Conservation (phyloP, 2,329 filamentous ascomycete genomes). For the Byssothecium circinans region DNA sequence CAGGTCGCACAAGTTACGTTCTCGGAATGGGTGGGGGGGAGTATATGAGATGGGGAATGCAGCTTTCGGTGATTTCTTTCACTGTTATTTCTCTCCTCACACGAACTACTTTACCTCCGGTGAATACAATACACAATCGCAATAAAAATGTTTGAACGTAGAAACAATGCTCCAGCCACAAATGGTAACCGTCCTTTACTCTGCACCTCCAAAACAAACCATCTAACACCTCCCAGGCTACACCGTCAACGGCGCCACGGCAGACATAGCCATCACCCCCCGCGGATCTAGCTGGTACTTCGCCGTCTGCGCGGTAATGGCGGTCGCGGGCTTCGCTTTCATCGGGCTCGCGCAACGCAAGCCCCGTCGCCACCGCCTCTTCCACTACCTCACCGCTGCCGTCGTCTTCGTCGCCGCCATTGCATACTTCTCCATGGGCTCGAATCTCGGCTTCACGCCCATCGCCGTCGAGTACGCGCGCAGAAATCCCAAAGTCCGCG, state of each 20-base stretch:
- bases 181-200: constrained; percentile 17
- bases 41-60: too few relatives aligned
- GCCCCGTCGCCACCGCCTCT: constrained; percentile 59
- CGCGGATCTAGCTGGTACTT: constrained; percentile 66
- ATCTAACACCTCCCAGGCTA: constrained; percentile 30
- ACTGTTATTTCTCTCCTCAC: too few relatives aligned
- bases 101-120: too few relatives aligned
- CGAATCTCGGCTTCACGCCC: constrained; percentile 64
- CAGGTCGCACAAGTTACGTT: too few relatives aligned
- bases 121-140: not conserved
- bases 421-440: constrained; percentile 69
- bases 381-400: constrained; percentile 65
- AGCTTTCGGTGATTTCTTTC: too few relatives aligned
- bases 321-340: constrained; percentile 55
- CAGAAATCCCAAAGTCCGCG: constrained; percentile 48
- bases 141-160: constrained; percentile 8
- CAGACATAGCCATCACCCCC: constrained; percentile 61
- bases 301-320: constrained; percentile 63
- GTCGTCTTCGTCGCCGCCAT: constrained; percentile 63
- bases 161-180: constrained; percentile 26
- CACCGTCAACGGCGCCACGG: constrained; percentile 49
- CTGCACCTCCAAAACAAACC: not conserved
- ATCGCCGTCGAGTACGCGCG: constrained; percentile 63
- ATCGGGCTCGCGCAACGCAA: constrained; percentile 57
- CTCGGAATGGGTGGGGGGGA: too few relatives aligned